Percentiles rank a stretch among this genome's conserved stretches.
These are phyloP conservation scores for Pisolithus orientalis DNA, from an alignment of 768 basidiomycete genomes.

Conservation along the genomic window DNA sequence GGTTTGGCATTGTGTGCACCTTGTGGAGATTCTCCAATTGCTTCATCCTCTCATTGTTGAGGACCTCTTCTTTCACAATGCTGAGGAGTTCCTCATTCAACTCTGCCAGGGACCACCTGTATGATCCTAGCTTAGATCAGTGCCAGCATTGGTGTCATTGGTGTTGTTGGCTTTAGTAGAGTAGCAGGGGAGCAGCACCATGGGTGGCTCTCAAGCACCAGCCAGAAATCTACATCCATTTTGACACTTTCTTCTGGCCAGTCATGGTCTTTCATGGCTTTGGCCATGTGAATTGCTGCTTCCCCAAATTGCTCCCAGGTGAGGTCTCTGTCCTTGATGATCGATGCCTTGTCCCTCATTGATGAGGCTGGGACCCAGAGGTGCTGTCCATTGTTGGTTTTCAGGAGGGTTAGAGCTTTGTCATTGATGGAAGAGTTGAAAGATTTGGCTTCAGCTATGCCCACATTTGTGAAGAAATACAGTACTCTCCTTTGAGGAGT, in stretches of 20 bases:
- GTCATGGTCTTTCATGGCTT: neutral
- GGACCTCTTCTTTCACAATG: neutral
- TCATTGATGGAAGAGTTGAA: neutral
- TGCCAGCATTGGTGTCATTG: too few species aligned
- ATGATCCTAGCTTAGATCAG: neutral
- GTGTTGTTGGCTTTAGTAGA: slow-evolving; percentile 15
- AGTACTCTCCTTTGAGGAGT: neutral
- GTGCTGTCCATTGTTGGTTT: too few species aligned
- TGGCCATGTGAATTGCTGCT: slow-evolving; percentile 7
- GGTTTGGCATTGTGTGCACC: too few species aligned
- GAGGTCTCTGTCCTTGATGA: slow-evolving; percentile 2
- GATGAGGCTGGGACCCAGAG: neutral
- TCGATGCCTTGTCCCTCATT: neutral
- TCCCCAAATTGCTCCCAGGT: slow-evolving; percentile 9
- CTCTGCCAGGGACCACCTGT: neutral
- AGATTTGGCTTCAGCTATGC: slow-evolving; percentile 1
- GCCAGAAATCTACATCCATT: slow-evolving; percentile 4
- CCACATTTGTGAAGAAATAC: slow-evolving; percentile 13
- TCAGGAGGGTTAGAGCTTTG: too few species aligned
- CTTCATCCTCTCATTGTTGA: too few species aligned
- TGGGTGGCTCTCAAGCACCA: slow-evolving; percentile 1
- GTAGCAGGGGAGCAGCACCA: slow-evolving; percentile 8
- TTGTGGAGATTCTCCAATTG: too few species aligned
- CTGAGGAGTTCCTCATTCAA: neutral
- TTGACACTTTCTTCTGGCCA: slow-evolving; percentile 3